A percentile compares a stretch with the other conserved stretches of the same genome.
phyloP scores from a whole-genome alignment of 257 asterid species.

The Jacaranda copaia region DNA sequence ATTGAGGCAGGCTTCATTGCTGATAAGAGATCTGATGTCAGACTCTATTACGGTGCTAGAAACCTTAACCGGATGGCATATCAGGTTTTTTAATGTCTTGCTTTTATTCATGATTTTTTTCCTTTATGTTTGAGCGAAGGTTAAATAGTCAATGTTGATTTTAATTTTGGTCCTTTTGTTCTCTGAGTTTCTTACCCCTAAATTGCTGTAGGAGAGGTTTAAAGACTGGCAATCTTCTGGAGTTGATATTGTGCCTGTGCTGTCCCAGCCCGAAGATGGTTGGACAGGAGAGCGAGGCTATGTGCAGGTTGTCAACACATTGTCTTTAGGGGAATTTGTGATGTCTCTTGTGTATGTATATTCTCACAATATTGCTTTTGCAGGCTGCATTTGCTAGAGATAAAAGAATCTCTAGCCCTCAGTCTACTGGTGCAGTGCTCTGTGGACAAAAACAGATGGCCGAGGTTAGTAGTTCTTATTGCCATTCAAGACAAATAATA shows the following conservation, averaged over 20 bases:
- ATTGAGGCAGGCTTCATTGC: constrained; percentile 84
- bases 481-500: background rate
- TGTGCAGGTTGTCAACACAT: constrained; percentile 74
- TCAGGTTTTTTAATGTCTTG: constrained; percentile 61
- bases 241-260: constrained; percentile 81
- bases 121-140: background rate
- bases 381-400: constrained; percentile 88
- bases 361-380: constrained; percentile 43
- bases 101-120: constrained; percentile 22
- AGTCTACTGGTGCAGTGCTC: constrained; percentile 88
- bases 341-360: constrained; percentile 15
- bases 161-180: background rate
- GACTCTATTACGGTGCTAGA: constrained; percentile 96
- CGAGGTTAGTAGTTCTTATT: constrained; percentile 63
- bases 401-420: constrained; percentile 60
- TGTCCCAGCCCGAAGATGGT: constrained; percentile 80
- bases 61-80: constrained; percentile 90
- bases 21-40: constrained; percentile 78
- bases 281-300: constrained; percentile 91
- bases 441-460: constrained; percentile 98
- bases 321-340: constrained; percentile 17
- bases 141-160: background rate
- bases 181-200: background rate
- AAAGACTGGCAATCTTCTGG: constrained; percentile 86
- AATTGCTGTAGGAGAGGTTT: constrained; percentile 71